These are phyloP conservation scores for Saturnispora hagleri DNA, from an alignment of 805 yeast genomes.

Conservation along the genomic window DNA sequence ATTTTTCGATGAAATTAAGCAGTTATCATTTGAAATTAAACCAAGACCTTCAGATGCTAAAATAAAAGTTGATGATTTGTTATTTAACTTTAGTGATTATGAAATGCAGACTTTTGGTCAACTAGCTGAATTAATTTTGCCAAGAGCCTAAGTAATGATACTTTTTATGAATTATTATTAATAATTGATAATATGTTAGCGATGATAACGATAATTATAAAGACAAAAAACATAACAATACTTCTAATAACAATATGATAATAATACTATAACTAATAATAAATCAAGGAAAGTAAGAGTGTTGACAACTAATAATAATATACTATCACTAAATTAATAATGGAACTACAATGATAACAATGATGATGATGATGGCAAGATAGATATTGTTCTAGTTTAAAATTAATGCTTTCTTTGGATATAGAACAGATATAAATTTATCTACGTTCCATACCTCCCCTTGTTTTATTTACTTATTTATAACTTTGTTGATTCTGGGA, in stretches of 20 bases:
- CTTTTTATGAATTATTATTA: constrained; percentile 2
- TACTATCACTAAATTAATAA: neutral
- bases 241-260: neutral
- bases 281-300: neutral
- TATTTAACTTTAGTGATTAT: constrained; percentile 65
- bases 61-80: constrained; percentile 29
- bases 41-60: constrained; percentile 28
- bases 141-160: constrained; percentile 11
- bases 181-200: constrained; percentile 1
- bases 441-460: neutral
- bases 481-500: neutral
- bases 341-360: neutral
- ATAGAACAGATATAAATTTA: neutral
- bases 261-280: neutral
- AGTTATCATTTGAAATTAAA: constrained; percentile 32
- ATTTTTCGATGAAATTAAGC: constrained; percentile 80
- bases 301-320: neutral
- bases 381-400: neutral
- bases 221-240: neutral
- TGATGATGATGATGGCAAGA: neutral
- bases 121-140: constrained; percentile 19
- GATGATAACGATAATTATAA: constrained; percentile 1
- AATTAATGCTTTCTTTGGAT: neutral
- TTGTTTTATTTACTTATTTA: neutral
- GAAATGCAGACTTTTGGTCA: constrained; percentile 35